phyloP scores from a whole-genome alignment of 352 stramenopile species.

The Globisporangium solare region DNA sequence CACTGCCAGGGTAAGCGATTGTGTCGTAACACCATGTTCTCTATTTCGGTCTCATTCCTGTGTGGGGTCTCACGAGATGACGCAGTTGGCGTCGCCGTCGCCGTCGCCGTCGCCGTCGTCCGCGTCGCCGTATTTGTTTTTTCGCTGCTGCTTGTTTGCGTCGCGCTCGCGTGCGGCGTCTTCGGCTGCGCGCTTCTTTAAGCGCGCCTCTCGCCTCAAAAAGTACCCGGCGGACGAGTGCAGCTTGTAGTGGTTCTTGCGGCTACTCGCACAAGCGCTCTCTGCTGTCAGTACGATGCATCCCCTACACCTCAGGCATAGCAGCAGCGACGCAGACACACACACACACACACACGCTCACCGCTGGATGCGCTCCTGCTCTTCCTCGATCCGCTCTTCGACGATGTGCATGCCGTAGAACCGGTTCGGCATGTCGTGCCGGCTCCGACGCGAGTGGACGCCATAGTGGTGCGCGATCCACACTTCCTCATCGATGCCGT shows the following conservation, averaged over 20 bases:
- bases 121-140: slow-evolving; percentile 13
- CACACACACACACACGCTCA: slow-evolving; percentile 10
- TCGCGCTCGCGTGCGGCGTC: slow-evolving; percentile 41
- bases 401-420: slow-evolving; percentile 75
- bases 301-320: background rate
- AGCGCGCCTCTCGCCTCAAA: slow-evolving; percentile 55
- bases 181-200: slow-evolving; percentile 40
- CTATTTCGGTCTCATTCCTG: too few relatives aligned
- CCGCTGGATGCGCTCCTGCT: slow-evolving; percentile 61
- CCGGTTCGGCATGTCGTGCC: slow-evolving; percentile 31
- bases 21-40: too few relatives aligned
- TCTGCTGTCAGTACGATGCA: too few relatives aligned
- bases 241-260: slow-evolving; percentile 73
- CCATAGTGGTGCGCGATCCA: slow-evolving; percentile 86
- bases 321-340: background rate
- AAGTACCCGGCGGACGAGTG: slow-evolving; percentile 64
- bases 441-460: slow-evolving; percentile 32
- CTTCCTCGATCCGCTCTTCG: slow-evolving; percentile 61
- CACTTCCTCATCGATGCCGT: slow-evolving; percentile 80
- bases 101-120: slow-evolving; percentile 9
- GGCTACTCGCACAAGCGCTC: slow-evolving; percentile 17
- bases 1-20: too few relatives aligned
- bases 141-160: slow-evolving; percentile 20
- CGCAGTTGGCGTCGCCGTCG: slow-evolving; percentile 15
- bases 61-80: slow-evolving; percentile 20